phyloP scores from a whole-genome alignment of 768 basidiomycete genomes.

The Termitomyces sp. region DNA sequence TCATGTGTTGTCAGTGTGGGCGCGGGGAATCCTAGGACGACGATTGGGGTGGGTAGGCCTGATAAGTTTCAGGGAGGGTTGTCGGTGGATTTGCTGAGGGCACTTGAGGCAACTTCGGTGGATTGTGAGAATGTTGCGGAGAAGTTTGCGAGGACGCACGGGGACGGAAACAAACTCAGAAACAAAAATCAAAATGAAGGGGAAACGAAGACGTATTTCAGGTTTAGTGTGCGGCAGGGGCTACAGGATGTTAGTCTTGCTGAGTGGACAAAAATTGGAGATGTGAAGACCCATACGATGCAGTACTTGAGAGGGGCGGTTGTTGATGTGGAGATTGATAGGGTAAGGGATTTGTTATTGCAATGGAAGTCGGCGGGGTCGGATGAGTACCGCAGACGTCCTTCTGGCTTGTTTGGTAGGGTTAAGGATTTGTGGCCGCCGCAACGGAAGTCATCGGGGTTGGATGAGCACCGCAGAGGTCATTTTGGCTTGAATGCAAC shows the following conservation, averaged over 20 bases:
- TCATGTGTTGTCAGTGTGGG: constrained; percentile 12
- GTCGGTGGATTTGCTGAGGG: neutral
- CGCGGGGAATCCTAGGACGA: constrained; percentile 3
- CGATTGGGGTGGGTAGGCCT: neutral
- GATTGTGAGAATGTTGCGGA: constrained; percentile 11
- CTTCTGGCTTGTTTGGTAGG: neutral
- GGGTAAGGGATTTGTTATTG: neutral
- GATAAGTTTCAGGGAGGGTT: neutral
- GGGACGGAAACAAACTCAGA: neutral
- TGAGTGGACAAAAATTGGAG: constrained; percentile 8
- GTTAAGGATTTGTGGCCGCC: neutral
- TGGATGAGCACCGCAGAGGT: neutral
- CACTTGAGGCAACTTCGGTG: constrained; percentile 1
- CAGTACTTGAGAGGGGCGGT: neutral
- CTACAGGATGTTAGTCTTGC: constrained; percentile 7
- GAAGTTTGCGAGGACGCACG: neutral
- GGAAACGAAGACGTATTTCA: constrained; percentile 1
- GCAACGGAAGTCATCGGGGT: no score
- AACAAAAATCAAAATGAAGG: no score
- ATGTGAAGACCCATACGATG: constrained; percentile 10
- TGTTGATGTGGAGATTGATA: neutral
- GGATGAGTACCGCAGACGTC: no score
- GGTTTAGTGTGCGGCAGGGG: constrained; percentile 16
- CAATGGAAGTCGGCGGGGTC: no score
- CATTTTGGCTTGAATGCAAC: neutral